A percentile compares a stretch with the other conserved stretches of the same genome.
These are phyloP conservation scores for Aspergillus sp. DNA, from an alignment of 2,329 filamentous ascomycete genomes.

Conservation along the genomic window DNA sequence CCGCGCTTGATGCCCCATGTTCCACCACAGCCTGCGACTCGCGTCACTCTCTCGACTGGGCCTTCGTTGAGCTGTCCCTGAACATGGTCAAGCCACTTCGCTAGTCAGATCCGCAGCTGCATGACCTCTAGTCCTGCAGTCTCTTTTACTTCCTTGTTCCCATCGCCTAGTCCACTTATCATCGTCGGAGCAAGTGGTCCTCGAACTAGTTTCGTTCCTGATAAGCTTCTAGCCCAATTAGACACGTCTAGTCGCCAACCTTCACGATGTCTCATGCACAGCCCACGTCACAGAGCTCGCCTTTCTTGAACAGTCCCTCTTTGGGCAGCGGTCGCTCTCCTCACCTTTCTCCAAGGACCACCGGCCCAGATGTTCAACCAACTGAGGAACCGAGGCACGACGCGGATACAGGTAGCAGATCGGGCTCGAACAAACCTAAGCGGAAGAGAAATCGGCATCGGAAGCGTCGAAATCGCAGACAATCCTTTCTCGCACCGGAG, in stretches of 20 bases:
- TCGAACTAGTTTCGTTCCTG: not conserved
- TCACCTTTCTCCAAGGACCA: conserved; percentile 12
- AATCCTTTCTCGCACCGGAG: conserved; percentile 75
- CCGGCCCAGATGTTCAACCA: conserved; percentile 11
- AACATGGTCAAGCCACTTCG: conserved; percentile 19
- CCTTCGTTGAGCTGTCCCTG: conserved; percentile 24
- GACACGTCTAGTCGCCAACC: conserved; percentile 4
- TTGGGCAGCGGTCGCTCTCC: conserved; percentile 16
- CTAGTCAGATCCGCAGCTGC: conserved; percentile 12
- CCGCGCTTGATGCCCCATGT: conserved; percentile 21
- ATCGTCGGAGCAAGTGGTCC: not conserved
- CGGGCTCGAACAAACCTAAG: conserved; percentile 31
- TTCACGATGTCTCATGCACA: conserved; percentile 25
- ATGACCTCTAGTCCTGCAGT: conserved; percentile 10
- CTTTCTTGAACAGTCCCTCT: conserved; percentile 14
- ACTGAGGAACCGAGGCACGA: conserved; percentile 25
- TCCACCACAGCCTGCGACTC: conserved; percentile 23
- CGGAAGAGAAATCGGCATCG: conserved; percentile 74
- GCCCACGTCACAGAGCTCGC: conserved; percentile 20
- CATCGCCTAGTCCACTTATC: not conserved
- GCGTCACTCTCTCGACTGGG: conserved; percentile 16
- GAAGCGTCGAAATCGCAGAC: conserved; percentile 78
- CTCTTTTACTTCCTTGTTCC: not conserved
- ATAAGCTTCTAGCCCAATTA: conserved; percentile 2
- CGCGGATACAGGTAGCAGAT: conserved; percentile 27